Conservation (phyloP, 129 eudicot genomes). For the Smallanthus sonchifolius region DNA sequence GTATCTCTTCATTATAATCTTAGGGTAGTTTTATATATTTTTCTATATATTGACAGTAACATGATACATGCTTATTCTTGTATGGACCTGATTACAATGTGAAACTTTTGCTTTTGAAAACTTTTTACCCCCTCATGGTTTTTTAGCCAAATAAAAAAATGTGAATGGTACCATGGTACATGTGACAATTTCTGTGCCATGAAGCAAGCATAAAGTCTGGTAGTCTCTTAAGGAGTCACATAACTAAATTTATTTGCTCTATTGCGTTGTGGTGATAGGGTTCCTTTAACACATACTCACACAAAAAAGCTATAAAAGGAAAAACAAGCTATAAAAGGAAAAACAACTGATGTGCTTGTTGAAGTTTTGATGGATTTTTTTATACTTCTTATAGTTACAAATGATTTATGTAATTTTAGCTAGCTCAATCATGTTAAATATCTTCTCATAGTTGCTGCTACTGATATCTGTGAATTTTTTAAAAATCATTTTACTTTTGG, state of each 20-base stretch:
- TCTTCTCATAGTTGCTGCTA: no score
- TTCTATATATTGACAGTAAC: slow-evolving; percentile 4
- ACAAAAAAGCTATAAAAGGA: neutral
- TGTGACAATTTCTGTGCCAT: neutral
- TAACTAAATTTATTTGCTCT: neutral
- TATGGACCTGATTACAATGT: neutral
- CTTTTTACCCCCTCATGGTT: neutral
- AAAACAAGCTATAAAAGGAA: no score
- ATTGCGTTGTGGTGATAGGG: neutral
- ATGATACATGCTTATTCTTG: neutral
- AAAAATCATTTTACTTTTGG: no score
- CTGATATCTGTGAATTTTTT: no score
- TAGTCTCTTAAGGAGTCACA: neutral
- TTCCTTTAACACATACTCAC: neutral
- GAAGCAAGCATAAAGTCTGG: slow-evolving; percentile 10
- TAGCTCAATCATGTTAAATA: no score
- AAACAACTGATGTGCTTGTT: no score
- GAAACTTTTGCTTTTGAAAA: neutral
- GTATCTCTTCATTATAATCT: neutral
- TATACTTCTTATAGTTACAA: no score
- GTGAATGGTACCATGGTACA: no score
- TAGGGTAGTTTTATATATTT: neutral
- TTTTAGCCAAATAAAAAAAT: neutral
- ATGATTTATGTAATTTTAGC: no score
- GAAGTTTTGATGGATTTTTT: no score